Percentiles rank a stretch among this genome's conserved stretches.
Evolutionary conservation across 2,329 filamentous ascomycete species (phyloP).

Genomic region (Westerdykella ornata): DNA sequence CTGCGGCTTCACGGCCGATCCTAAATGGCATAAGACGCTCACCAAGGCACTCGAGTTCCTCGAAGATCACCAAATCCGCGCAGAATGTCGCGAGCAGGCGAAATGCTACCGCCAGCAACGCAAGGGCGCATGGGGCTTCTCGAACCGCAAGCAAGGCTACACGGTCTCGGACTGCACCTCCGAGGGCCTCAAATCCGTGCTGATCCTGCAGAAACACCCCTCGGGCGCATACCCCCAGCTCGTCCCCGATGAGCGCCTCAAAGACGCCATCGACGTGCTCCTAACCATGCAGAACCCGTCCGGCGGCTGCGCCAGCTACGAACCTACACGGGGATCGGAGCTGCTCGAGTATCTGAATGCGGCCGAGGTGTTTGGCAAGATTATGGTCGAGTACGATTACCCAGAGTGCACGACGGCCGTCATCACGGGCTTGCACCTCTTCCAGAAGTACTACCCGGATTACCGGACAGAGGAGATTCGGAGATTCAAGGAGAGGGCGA

Average conservation of each 20-base stretch:
- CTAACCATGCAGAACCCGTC: constrained; percentile 83
- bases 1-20: constrained; percentile 68
- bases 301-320: constrained; percentile 86
- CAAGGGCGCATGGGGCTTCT: constrained; percentile 95
- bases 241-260: constrained; percentile 69
- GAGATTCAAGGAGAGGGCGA: constrained; percentile 62
- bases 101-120: constrained; percentile 82
- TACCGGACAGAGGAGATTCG: constrained; percentile 73
- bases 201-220: constrained; percentile 73
- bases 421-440: constrained; percentile 78
- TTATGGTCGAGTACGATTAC: constrained; percentile 99
- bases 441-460: constrained; percentile 71
- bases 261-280: constrained; percentile 83
- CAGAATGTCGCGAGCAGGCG: constrained; percentile 69
- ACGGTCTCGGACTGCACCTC: constrained; percentile 92
- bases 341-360: constrained; percentile 83
- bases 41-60: constrained; percentile 75
- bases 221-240: constrained; percentile 59
- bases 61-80: constrained; percentile 83
- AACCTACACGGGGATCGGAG: constrained; percentile 70
- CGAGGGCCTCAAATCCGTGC: constrained; percentile 79
- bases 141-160: constrained; percentile 86
- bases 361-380: constrained; percentile 89
- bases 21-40: constrained; percentile 76
- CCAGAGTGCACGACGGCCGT: constrained; percentile 95